A percentile compares a stretch with the other conserved stretches of the same genome.
These are phyloP conservation scores for Citrus australasica DNA, from an alignment of 345 rosid species.

Conservation along the genomic window DNA sequence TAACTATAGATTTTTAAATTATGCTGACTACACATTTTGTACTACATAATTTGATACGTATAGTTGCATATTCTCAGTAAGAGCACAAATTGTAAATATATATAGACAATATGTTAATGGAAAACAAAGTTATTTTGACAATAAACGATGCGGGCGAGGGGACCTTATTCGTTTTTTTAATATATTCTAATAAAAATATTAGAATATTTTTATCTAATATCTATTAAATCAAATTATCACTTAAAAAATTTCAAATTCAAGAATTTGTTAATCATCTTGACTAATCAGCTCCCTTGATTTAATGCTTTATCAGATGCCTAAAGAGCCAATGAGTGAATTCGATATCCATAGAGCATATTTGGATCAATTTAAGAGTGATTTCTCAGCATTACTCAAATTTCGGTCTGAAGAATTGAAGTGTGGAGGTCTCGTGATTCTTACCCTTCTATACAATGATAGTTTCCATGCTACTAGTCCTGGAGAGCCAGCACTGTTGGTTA, in stretches of 20 bases:
- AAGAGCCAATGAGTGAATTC: neutral
- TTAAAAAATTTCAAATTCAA: neutral
- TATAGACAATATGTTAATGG: too few relatives aligned
- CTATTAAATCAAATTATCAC: too few relatives aligned
- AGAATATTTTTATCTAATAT: too few relatives aligned
- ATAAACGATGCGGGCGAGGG: too few relatives aligned
- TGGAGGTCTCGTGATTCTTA: constrained; percentile 15
- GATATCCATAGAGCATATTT: constrained; percentile 2
- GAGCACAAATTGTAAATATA: too few relatives aligned
- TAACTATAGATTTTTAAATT: too few relatives aligned
- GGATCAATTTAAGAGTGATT: constrained; percentile 13
- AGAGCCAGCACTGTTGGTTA: neutral
- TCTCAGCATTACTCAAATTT: constrained; percentile 8
- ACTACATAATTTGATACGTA: too few relatives aligned
- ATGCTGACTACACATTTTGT: too few relatives aligned
- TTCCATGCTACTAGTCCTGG: neutral
- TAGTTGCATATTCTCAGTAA: too few relatives aligned
- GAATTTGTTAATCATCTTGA: neutral
- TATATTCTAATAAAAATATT: too few relatives aligned
- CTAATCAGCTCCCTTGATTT: neutral
- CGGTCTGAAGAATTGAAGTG: constrained; percentile 8
- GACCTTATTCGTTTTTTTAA: too few relatives aligned
- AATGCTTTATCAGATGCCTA: neutral
- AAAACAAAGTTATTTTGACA: too few relatives aligned
- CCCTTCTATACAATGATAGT: neutral